These are phyloP conservation scores for Narthecium ossifragum DNA, from an alignment of 106 monocot genomes.

Conservation along the genomic window DNA sequence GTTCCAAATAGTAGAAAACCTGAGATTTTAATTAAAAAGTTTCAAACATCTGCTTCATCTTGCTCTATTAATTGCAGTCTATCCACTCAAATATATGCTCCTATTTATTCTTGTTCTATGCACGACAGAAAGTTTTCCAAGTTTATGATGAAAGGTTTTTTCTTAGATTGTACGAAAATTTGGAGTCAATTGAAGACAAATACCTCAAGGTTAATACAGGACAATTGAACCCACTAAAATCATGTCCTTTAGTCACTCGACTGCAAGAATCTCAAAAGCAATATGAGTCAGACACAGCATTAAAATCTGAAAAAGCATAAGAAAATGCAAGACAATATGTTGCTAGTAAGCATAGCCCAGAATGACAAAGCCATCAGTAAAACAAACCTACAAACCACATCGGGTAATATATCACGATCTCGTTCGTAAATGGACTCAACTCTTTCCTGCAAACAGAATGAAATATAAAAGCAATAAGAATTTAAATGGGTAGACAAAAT, in stretches of 20 bases:
- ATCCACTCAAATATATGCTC: background rate
- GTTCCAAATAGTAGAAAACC: background rate
- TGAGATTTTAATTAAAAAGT: no score
- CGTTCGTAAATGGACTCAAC: background rate
- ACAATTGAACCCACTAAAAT: background rate
- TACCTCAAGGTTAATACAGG: background rate
- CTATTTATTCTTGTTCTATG: no score
- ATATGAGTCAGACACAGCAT: no score
- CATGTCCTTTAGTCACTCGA: background rate
- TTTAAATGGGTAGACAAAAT: no score
- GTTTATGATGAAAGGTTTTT: background rate
- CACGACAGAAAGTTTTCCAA: no score
- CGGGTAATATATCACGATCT: background rate
- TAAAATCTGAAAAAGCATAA: background rate
- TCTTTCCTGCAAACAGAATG: slow-evolving; percentile 7
- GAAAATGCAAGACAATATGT: background rate
- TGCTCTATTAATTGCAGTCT: background rate
- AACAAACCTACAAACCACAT: background rate
- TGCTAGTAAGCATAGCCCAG: background rate
- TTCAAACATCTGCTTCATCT: no score
- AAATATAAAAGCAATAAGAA: background rate
- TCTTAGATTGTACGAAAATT: background rate
- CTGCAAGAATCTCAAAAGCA: no score
- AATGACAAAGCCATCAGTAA: background rate
- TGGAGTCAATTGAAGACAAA: background rate